Evolutionary conservation across 2,329 filamentous ascomycete genomes (phyloP).

Genomic region (Fusarium liriodendri): DNA sequence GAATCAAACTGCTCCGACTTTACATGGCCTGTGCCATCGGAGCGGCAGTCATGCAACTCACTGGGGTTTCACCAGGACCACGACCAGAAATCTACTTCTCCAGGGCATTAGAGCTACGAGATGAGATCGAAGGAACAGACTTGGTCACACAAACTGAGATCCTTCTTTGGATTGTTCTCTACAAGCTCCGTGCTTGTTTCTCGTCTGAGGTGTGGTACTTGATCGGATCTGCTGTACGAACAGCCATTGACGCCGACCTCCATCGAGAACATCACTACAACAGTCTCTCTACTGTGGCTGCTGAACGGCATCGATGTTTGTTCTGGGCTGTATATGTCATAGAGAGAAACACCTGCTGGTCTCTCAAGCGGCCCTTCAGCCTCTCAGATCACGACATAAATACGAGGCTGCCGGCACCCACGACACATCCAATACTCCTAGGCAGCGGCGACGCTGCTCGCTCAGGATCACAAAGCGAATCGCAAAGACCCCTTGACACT

Average conservation of each 20-base stretch:
- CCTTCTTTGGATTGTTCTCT: not conserved
- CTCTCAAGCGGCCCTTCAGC: not conserved
- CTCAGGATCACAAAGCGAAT: not conserved
- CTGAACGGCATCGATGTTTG: not conserved
- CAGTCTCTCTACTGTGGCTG: not conserved
- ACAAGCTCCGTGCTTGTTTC: not conserved
- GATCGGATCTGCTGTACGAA: not conserved
- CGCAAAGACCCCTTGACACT: not conserved
- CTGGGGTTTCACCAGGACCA: not conserved
- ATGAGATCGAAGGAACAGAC: not conserved
- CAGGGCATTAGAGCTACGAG: not conserved
- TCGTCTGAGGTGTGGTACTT: not conserved
- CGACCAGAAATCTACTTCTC: not conserved
- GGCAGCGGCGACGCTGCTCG: fast-evolving
- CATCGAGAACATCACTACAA: not conserved
- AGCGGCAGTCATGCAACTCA: not conserved
- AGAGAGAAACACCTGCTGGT: not conserved
- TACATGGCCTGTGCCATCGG: not conserved
- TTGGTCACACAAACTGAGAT: not conserved
- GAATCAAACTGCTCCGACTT: not conserved
- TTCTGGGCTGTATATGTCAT: not conserved
- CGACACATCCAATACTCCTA: not conserved
- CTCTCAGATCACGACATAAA: not conserved
- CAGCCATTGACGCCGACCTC: not conserved
- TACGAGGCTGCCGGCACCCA: not conserved